These are phyloP conservation scores for Blastobotrys malaysiensis DNA, from an alignment of 1,139 yeast species.

Conservation along the genomic window DNA sequence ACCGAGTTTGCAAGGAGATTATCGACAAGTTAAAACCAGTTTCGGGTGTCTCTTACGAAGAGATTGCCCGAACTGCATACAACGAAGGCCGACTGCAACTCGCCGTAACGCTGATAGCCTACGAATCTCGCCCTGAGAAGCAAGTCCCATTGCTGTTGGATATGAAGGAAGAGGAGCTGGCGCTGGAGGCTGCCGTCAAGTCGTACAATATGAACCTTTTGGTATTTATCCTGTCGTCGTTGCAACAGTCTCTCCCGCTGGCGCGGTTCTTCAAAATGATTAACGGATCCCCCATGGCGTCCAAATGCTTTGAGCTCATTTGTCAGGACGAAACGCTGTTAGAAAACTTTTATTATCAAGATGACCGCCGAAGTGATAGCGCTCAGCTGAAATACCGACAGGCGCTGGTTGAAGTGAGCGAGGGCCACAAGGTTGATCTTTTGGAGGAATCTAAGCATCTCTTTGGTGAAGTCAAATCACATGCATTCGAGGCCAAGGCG, in stretches of 20 bases:
- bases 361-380: conserved; percentile 47
- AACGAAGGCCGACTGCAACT: conserved; percentile 75
- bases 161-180: conserved; percentile 68
- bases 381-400: conserved; percentile 39
- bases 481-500: conserved; percentile 28
- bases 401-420: conserved; percentile 18
- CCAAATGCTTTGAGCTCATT: conserved; percentile 40
- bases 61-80: conserved; percentile 64
- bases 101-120: conserved; percentile 57
- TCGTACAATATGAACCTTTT: conserved; percentile 63
- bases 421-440: conserved; percentile 19
- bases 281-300: conserved; percentile 41
- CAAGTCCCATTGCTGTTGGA: conserved; percentile 61
- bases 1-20: conserved; percentile 49
- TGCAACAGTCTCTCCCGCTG: conserved; percentile 44
- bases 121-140: conserved; percentile 61
- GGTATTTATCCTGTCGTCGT: conserved; percentile 50
- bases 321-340: conserved; percentile 37
- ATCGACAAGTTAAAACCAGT: conserved; percentile 40
- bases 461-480: conserved; percentile 27
- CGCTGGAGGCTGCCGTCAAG: conserved; percentile 63
- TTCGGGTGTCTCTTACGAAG: conserved; percentile 50
- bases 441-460: conserved; percentile 26
- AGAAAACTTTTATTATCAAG: conserved; percentile 54
- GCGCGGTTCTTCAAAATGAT: conserved; percentile 54